Percentiles rank a stretch among this genome's conserved stretches.
Conservation (phyloP, 192 early-diverging fungal species). For the Pilaira anomala region DNA sequence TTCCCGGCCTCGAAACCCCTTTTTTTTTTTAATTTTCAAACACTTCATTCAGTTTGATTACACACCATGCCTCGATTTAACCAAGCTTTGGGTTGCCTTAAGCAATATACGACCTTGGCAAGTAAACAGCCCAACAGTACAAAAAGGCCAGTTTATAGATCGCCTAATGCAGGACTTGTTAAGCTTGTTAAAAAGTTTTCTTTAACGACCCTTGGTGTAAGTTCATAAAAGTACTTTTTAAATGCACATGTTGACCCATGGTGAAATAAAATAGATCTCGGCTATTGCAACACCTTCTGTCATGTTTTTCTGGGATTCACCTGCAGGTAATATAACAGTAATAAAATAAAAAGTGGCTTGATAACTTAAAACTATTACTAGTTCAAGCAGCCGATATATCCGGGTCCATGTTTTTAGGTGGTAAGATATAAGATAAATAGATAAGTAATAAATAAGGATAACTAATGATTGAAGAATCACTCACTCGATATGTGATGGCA, state of each 20-base stretch:
- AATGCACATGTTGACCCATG: not conserved
- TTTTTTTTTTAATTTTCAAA: too few species aligned
- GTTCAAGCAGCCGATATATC: conserved; percentile 32
- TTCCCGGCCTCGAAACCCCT: too few species aligned
- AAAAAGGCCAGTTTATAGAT: conserved; percentile 27
- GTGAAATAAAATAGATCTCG: conserved; percentile 18
- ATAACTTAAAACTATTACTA: too few species aligned
- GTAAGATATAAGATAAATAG: conserved; percentile 15
- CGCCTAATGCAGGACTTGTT: conserved; percentile 30
- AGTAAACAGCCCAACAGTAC: not conserved
- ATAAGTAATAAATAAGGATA: not conserved
- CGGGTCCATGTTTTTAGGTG: conserved; percentile 37
- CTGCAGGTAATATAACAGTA: conserved; percentile 25
- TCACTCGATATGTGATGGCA: conserved; percentile 28
- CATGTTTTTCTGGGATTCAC: conserved; percentile 35
- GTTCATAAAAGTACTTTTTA: not conserved
- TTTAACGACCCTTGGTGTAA: conserved; percentile 33
- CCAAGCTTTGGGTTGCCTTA: too few species aligned
- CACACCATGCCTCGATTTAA: too few species aligned
- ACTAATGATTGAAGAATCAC: conserved; percentile 16
- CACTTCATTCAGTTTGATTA: too few species aligned
- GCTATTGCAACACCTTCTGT: conserved; percentile 29
- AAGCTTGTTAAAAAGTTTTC: conserved; percentile 34
- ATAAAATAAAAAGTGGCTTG: not conserved
- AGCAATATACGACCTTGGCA: too few species aligned